Conservation (phyloP, 495 filamentous ascomycete species). For the Aspergillus panamensis region DNA sequence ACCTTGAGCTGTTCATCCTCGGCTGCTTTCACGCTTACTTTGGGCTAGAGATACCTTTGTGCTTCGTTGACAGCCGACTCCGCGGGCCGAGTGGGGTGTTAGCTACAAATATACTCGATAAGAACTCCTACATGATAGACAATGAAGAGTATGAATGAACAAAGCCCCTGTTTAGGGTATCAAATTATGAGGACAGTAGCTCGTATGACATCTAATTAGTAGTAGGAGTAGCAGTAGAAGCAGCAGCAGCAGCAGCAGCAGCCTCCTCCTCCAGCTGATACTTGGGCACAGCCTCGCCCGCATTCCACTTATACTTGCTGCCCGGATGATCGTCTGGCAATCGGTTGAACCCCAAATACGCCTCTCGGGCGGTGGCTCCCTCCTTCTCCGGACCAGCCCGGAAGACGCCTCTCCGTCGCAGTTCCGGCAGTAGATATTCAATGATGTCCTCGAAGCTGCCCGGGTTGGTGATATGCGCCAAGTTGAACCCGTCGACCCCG, state of each 20-base stretch:
- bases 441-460: constrained; percentile 63
- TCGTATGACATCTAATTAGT: too few species aligned
- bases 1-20: constrained; percentile 26
- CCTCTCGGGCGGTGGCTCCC: constrained; percentile 43
- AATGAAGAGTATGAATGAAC: not conserved
- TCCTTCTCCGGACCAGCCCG: constrained; percentile 41
- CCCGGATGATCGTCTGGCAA: constrained; percentile 13
- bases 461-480: constrained; percentile 57
- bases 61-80: not conserved
- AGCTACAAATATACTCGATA: not conserved
- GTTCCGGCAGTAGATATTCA: constrained; percentile 43
- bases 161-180: too few species aligned
- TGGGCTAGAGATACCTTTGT: not conserved
- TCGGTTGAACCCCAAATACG: constrained; percentile 22
- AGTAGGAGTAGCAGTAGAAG: too few species aligned
- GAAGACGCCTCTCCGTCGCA: constrained; percentile 46
- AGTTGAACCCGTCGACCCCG: constrained; percentile 62
- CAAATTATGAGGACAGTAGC: not conserved
- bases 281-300: constrained; percentile 8
- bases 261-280: constrained; percentile 2
- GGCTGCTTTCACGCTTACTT: constrained; percentile 11
- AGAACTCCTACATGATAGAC: not conserved
- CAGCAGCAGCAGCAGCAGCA: too few species aligned
- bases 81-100: not conserved
- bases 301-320: constrained; percentile 12